Evolutionary conservation across 2,329 filamentous ascomycete species (phyloP).

Genomic region (Cladosporium oxysporum): DNA sequence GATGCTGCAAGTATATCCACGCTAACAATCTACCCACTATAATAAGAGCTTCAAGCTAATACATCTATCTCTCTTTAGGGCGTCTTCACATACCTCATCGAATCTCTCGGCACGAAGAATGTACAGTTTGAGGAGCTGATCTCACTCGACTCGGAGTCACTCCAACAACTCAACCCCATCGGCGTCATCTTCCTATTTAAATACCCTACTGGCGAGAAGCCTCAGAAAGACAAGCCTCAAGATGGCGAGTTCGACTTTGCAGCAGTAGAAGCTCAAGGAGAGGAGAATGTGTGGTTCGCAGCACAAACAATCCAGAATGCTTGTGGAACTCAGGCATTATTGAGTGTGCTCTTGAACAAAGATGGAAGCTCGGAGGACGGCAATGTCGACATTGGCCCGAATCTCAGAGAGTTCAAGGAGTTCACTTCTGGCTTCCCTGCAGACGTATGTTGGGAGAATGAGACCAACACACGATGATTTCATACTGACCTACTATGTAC

Average conservation of each 20-base stretch:
- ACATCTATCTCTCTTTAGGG: slow-evolving; percentile 58
- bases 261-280: slow-evolving; percentile 52
- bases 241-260: slow-evolving; percentile 80
- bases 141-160: slow-evolving; percentile 75
- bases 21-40: slow-evolving; percentile 6
- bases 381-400: slow-evolving; percentile 69
- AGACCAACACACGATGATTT: not conserved
- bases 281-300: slow-evolving; percentile 75
- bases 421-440: slow-evolving; percentile 81
- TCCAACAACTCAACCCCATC: slow-evolving; percentile 59
- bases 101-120: slow-evolving; percentile 85
- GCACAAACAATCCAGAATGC: slow-evolving; percentile 98
- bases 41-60: slow-evolving; percentile 13
- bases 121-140: slow-evolving; percentile 98
- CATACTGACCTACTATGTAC: not conserved
- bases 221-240: slow-evolving; percentile 62
- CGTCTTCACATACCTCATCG: slow-evolving; percentile 95
- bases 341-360: slow-evolving; percentile 90
- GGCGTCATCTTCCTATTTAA: slow-evolving; percentile 99
- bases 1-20: slow-evolving; percentile 70
- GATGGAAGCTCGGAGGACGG: slow-evolving; percentile 41
- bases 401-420: slow-evolving; percentile 77
- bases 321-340: slow-evolving; percentile 91
- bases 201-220: slow-evolving; percentile 73
- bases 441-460: slow-evolving; percentile 39